Evolutionary conservation across 164 flowering plant genomes (phyloP), one percentile per base, ranked within the genome.

Genomic region (Sedum album): DNA sequence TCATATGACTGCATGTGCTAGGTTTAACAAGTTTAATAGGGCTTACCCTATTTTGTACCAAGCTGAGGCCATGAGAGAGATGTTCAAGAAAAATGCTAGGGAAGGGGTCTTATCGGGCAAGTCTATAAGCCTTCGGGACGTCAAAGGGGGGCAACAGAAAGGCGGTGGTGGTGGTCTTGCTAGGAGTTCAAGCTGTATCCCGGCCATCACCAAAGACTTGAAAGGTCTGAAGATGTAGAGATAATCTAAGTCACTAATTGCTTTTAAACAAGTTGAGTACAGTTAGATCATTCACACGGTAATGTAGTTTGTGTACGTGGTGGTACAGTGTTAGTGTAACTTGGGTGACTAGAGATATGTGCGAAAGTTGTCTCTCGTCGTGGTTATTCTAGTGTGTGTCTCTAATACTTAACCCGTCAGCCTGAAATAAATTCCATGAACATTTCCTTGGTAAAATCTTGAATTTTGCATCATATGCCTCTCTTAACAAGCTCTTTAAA

Each of bases 61-160:
- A 36, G 95, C 93, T 18, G 84, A 83, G 48, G 90, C 87, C 33
- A 79, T 91, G 85, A 84, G 80, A 55, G 85, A 91, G 76, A 79
- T 89, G 0, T 69, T 89, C 65, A 85, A 84, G 80, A 91, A 78
- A 71, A 82, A 77, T 21, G 35, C 72, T 13, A 66, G 68, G n/a
- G 73, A 67, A 8, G 57, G 57, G 14, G 57, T 51, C 8, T 17
- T 23, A 5, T 74, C 86, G 73, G 82, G 77, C 2, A 85, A 83
- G 68, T 82, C 89, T 20, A 73, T 67, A 1, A 83, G 87, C 60
- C 88, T 89, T 2, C 78, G 83, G 35, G 86, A 75, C 21, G 67
- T 25, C 6, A 15, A 5, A 21, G 75, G 67, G 30, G 71, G 48
- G 0, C 69, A 38, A 30, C 21, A 18, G 0, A 78, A 65, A 68